A percentile compares a stretch with the other conserved stretches of the same genome.
Conservation (phyloP, 495 filamentous ascomycete species). For the Neurospora terricola region DNA sequence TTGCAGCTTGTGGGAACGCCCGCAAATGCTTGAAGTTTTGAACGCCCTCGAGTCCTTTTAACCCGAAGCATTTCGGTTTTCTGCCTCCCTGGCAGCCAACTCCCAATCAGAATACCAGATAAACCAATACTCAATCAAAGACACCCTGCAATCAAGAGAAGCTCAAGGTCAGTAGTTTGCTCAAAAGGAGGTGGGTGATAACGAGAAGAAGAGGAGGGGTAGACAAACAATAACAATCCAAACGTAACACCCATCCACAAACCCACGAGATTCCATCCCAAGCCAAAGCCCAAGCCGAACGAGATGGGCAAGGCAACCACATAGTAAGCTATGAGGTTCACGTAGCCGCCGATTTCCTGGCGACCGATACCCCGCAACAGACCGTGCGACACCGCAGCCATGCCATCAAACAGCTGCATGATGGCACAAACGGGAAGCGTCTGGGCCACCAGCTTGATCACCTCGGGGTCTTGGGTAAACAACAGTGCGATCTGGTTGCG, state of each 20-base stretch:
- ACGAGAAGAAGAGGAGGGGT: neutral
- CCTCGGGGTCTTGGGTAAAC: slow-evolving; percentile 72
- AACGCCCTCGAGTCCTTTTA: slow-evolving; percentile 14
- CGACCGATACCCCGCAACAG: slow-evolving; percentile 73
- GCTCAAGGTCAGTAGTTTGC: neutral
- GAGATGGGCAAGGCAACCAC: slow-evolving; percentile 74
- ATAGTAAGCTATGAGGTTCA: slow-evolving; percentile 80
- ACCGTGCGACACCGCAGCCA: slow-evolving; percentile 71
- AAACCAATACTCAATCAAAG: slow-evolving; percentile 54
- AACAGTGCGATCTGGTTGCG: slow-evolving; percentile 62
- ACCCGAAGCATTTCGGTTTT: slow-evolving; percentile 51
- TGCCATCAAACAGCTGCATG: slow-evolving; percentile 80
- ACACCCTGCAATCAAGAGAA: slow-evolving; percentile 34
- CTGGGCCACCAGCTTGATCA: slow-evolving; percentile 60
- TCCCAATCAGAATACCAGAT: slow-evolving; percentile 62
- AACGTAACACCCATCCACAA: slow-evolving; percentile 76
- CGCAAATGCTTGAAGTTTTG: neutral
- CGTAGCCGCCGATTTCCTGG: slow-evolving; percentile 81
- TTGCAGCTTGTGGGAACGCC: neutral
- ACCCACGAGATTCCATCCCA: slow-evolving; percentile 63
- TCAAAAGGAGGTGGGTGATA: neutral
- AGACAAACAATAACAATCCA: slow-evolving; percentile 49
- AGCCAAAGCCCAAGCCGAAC: slow-evolving; percentile 61
- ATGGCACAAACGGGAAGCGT: slow-evolving; percentile 71
- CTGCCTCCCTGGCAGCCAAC: slow-evolving; percentile 62